Conservation (phyloP, 2,329 filamentous ascomycete genomes). For the Akanthomyces lecanii region DNA sequence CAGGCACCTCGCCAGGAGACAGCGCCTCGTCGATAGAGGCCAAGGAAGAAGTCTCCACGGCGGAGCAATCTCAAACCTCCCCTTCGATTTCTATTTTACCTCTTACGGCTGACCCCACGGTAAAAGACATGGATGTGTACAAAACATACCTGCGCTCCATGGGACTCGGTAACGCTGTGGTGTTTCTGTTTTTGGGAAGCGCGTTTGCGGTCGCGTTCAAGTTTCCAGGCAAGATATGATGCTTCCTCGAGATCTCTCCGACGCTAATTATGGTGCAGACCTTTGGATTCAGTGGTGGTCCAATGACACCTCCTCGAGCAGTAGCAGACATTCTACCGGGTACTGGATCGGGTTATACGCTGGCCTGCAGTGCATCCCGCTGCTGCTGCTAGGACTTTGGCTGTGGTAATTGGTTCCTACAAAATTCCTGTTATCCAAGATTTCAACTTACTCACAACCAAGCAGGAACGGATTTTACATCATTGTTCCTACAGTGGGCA, state of each 20-base stretch:
- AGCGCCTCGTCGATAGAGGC: neutral
- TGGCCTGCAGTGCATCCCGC: neutral
- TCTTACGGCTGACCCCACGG: neutral
- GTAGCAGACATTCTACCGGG: neutral
- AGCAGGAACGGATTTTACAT: neutral
- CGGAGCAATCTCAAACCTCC: neutral
- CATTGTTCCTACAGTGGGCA: neutral
- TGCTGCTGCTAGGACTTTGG: neutral
- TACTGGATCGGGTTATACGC: constrained; percentile 4
- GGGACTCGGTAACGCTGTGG: neutral
- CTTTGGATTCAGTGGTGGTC: constrained; percentile 12
- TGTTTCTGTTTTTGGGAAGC: neutral
- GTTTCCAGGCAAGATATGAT: neutral
- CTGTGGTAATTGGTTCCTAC: neutral
- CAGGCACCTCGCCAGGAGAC: neutral
- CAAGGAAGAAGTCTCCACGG: neutral
- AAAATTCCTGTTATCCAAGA: neutral
- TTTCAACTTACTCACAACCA: neutral
- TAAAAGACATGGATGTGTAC: constrained; percentile 6
- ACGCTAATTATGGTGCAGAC: neutral
- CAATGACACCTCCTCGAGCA: neutral
- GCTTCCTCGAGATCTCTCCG: neutral
- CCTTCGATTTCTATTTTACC: neutral
- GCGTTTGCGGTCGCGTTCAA: neutral
- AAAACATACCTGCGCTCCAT: constrained; percentile 3